Conservation (phyloP, 164 flowering plant species). For the grape (Vitis vinifera) region DNA sequence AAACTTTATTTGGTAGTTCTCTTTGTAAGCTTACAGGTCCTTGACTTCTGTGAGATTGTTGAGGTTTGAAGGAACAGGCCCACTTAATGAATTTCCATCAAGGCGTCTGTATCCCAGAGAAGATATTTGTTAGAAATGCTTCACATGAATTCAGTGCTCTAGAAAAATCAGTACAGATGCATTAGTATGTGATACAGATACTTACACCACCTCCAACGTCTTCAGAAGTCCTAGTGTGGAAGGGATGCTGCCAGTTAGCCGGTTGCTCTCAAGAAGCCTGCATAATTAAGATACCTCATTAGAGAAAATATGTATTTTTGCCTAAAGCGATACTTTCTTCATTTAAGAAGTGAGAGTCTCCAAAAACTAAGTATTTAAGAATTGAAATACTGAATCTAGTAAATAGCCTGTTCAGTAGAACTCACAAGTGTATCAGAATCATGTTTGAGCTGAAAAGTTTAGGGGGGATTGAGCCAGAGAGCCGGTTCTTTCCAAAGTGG, state of each 20-base stretch:
- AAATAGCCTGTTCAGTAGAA: background rate
- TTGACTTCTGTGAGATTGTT: conserved; percentile 45
- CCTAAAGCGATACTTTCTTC: background rate
- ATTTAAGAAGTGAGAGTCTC: background rate
- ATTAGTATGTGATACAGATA: conserved; percentile 9
- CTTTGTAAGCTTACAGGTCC: conserved; percentile 44
- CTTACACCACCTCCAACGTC: conserved; percentile 52
- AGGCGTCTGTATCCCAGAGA: conserved; percentile 51
- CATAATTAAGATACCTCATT: background rate
- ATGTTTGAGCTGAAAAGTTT: conserved; percentile 50
- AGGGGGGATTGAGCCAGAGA: conserved; percentile 46
- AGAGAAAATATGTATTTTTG: background rate
- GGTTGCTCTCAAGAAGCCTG: conserved; percentile 55
- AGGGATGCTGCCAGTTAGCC: conserved; percentile 43
- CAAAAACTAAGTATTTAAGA: too few species aligned
- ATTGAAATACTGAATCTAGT: background rate
- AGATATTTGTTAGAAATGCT: background rate
- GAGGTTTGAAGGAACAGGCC: conserved; percentile 47
- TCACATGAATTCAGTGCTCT: background rate
- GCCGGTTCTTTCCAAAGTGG: conserved; percentile 51
- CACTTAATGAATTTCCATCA: conserved; percentile 54
- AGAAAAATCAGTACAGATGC: too few species aligned
- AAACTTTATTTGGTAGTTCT: background rate
- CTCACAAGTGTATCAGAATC: conserved; percentile 63
- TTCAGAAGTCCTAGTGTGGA: conserved; percentile 39